A percentile compares a stretch with the other conserved stretches of the same genome.
phyloP scores from a whole-genome alignment of 192 early-diverging fungal genomes.

The Mortierella antarctica region DNA sequence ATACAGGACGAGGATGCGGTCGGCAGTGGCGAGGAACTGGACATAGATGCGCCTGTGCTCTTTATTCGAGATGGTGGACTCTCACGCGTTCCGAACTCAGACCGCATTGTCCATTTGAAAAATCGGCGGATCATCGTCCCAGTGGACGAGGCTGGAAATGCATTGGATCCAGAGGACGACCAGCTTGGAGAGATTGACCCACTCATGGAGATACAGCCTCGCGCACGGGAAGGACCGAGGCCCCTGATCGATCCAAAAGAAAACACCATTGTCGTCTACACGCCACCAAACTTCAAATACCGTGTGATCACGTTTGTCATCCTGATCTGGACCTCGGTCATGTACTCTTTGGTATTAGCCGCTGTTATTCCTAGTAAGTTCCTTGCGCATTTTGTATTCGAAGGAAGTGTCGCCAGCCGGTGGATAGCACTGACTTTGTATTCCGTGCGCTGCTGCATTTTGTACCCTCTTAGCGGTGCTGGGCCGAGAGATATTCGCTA shows the following conservation, averaged over 20 bases:
- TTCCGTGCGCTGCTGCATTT: not conserved
- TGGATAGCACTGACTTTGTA: not conserved
- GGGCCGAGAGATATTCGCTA: conserved; percentile 65
- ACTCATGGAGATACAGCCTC: conserved; percentile 19
- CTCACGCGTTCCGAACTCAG: conserved; percentile 85
- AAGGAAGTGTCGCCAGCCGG: not conserved
- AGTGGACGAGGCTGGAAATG: conserved; percentile 66
- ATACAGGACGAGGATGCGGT: conserved; percentile 8
- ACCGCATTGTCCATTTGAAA: conserved; percentile 83
- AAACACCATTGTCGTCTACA: conserved; percentile 86
- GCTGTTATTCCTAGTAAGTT: conserved; percentile 59
- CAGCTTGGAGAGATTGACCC: conserved; percentile 69
- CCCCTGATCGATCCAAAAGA: conserved; percentile 26
- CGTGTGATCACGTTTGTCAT: conserved; percentile 64
- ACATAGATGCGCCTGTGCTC: conserved; percentile 56
- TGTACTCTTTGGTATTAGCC: conserved; percentile 59
- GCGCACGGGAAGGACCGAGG: conserved; percentile 1
- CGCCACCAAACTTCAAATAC: conserved; percentile 74
- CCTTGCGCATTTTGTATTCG: not conserved
- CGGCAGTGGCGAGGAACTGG: conserved; percentile 59
- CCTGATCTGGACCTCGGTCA: conserved; percentile 63
- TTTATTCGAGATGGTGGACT: conserved; percentile 72
- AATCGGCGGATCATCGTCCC: conserved; percentile 84
- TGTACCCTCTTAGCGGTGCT: conserved; percentile 60
- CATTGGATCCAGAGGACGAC: conserved; percentile 69